These are phyloP conservation scores for Dissophora ornata DNA, from an alignment of 192 early-diverging fungal species.

Conservation along the genomic window DNA sequence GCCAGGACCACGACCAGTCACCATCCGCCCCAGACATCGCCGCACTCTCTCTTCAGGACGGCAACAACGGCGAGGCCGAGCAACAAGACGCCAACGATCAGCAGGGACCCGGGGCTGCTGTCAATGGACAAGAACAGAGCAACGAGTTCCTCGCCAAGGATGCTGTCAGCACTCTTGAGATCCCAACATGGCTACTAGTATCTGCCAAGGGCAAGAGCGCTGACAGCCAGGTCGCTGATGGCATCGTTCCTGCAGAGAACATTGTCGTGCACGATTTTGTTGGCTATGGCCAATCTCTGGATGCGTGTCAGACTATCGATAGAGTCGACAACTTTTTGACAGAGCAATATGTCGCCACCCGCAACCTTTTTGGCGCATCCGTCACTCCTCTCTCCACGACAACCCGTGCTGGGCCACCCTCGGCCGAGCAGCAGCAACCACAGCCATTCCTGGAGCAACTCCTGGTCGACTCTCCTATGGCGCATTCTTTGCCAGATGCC, in stretches of 20 bases:
- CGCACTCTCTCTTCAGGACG: conserved; percentile 19
- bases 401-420: conserved; percentile 10
- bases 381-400: conserved; percentile 38
- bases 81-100: neutral
- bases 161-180: conserved; percentile 39
- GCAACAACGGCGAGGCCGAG: neutral
- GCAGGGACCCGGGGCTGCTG: neutral
- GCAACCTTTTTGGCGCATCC: conserved; percentile 28
- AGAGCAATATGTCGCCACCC: conserved; percentile 41
- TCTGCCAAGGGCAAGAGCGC: neutral
- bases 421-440: neutral
- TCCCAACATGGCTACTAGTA: conserved; percentile 45
- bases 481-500: conserved; percentile 43
- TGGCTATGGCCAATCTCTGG: conserved; percentile 44
- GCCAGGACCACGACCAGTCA: neutral
- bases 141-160: conserved; percentile 16
- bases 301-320: conserved; percentile 34
- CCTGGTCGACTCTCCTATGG: conserved; percentile 48
- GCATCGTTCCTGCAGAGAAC: conserved; percentile 36
- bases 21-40: conserved; percentile 15
- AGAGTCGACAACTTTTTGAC: conserved; percentile 38
- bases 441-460: conserved; percentile 39
- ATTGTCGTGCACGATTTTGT: conserved; percentile 51
- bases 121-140: neutral
- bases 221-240: neutral